A percentile compares a stretch with the other conserved stretches of the same genome.
Conservation (phyloP, 2,329 filamentous ascomycete genomes). For the Fusarium sambucinum region DNA sequence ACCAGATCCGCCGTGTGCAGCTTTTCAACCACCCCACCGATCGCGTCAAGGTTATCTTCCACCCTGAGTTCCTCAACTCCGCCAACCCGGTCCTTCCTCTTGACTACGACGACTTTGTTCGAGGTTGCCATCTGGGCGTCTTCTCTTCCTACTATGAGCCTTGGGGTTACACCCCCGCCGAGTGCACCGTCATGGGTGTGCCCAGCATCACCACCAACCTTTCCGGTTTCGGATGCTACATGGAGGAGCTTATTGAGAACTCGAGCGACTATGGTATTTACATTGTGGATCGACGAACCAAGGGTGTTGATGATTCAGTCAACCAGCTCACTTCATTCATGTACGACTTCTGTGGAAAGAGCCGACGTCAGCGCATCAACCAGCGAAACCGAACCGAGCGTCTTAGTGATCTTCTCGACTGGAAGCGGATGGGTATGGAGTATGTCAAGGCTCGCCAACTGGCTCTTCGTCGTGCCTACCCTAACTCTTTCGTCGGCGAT, state of each 20-base stretch:
- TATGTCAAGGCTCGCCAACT: conserved; percentile 98
- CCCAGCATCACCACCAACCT: conserved; percentile 98
- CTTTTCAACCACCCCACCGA: conserved; percentile 96
- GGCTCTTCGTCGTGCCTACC: conserved; percentile 91
- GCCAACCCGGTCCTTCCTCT: conserved; percentile 94
- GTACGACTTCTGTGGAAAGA: conserved; percentile 95
- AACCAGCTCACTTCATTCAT: conserved; percentile 90
- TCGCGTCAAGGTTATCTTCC: conserved; percentile 97
- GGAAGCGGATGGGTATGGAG: conserved; percentile 99
- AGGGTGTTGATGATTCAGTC: conserved; percentile 96
- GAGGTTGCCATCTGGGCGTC: conserved; percentile 93
- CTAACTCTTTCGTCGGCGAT: conserved; percentile 82
- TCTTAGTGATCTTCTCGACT: conserved; percentile 93
- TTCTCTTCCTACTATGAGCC: conserved; percentile 99
- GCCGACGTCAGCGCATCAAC: conserved; percentile 96
- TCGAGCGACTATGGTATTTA: conserved; percentile 98
- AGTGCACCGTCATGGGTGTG: conserved; percentile 99
- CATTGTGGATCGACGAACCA: conserved; percentile 94
- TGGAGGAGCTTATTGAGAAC: conserved; percentile 99
- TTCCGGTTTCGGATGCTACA: conserved; percentile 98
- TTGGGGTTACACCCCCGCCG: conserved; percentile 98
- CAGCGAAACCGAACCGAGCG: conserved; percentile 97
- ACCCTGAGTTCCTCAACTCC: conserved; percentile 96
- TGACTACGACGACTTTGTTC: conserved; percentile 98
- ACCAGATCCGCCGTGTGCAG: conserved; percentile 94